A percentile compares a stretch with the other conserved stretches of the same genome.
phyloP scores from a whole-genome alignment of 1,139 yeast species.

The Yamadazyma friedrichii region DNA sequence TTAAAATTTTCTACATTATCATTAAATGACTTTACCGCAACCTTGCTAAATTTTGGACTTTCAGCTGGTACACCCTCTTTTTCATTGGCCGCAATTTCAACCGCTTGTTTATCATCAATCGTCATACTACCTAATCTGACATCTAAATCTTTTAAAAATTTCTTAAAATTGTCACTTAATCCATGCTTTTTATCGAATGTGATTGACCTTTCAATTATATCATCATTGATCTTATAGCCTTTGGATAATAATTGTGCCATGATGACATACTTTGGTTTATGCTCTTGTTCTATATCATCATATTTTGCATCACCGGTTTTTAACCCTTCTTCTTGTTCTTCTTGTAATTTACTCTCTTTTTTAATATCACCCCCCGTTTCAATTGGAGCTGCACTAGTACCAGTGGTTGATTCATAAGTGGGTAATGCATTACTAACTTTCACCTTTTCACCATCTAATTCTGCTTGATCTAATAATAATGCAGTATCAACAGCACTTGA shows the following conservation, averaged over 20 bases:
- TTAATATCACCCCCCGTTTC: slow-evolving; percentile 11
- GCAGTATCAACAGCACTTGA: slow-evolving; percentile 74
- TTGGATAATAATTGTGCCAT: slow-evolving; percentile 73
- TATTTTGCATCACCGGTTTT: slow-evolving; percentile 32
- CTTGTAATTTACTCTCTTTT: background rate
- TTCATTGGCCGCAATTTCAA: slow-evolving; percentile 23
- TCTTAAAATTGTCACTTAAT: slow-evolving; percentile 52
- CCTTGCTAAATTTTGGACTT: slow-evolving; percentile 6
- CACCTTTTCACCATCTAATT: slow-evolving; percentile 58
- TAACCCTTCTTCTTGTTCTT: slow-evolving; percentile 6
- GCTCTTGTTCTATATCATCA: slow-evolving; percentile 68
- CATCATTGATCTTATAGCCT: slow-evolving; percentile 69
- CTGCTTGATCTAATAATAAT: slow-evolving; percentile 68
- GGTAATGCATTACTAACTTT: slow-evolving; percentile 28
- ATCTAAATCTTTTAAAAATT: slow-evolving; percentile 56
- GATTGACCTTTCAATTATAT: slow-evolving; percentile 57
- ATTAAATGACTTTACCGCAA: slow-evolving; percentile 4
- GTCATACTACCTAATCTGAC: slow-evolving; percentile 33
- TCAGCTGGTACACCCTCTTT: slow-evolving; percentile 16
- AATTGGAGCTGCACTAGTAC: slow-evolving; percentile 15
- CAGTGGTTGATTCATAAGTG: slow-evolving; percentile 1
- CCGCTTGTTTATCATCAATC: background rate
- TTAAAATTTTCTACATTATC: slow-evolving; percentile 28
- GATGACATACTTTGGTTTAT: slow-evolving; percentile 73
- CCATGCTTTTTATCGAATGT: slow-evolving; percentile 68